Evolutionary conservation across 306 rosid genomes (phyloP), one percentile per base, ranked within the genome.

Genomic region (Rubus idaeus): DNA sequence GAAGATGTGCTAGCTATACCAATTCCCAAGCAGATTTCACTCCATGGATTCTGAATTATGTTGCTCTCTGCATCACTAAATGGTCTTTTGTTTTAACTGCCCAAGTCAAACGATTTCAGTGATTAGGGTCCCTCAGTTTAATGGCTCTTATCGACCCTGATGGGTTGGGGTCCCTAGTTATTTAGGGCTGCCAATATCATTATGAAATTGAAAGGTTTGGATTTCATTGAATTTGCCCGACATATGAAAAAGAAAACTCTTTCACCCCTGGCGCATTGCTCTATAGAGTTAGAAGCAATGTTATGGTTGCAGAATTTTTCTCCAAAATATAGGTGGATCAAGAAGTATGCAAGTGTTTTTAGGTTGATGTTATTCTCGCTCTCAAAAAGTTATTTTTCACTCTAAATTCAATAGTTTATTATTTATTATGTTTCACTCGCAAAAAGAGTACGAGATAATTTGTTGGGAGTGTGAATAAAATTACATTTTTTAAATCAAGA

Each of bases 101-200:
- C 37, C 18, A 20, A 21, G 78, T 67, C 72, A 58, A 77, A 58
- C 65, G 41, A 67, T n/a, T 74, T 60, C 79, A 53, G 55, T 17
- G 5, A 20, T 30, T 14, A 3, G 52, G 77, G 72, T 66, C 84
- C 80, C 74, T 73, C 30, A 9, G 50, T 71, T 83, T 75, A 46
- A 79, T 66, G 62, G 45, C 57, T 66, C 67, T 61, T 65, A 75
- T 75, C 70, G 55, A 45, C 39, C 71, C 53, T 8, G 78, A 23
- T 51, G 56, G 14, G 40, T 68, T 39, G 42, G 83, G 80, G 83
- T 62, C 82, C 76, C 49, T 50, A 49, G 9, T 56, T 14, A 73
- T 47, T 65, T 68, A 68, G 55, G 17, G 56, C 39, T 10, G n/a
- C 10, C 41, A 13, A 46, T 45, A 2, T 61, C 57, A 73, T 47